Percentiles rank a stretch among this genome's conserved stretches.
Evolutionary conservation across 2,329 filamentous ascomycete species (phyloP).

Genomic region (Phyllosticta citribraziliensis): DNA sequence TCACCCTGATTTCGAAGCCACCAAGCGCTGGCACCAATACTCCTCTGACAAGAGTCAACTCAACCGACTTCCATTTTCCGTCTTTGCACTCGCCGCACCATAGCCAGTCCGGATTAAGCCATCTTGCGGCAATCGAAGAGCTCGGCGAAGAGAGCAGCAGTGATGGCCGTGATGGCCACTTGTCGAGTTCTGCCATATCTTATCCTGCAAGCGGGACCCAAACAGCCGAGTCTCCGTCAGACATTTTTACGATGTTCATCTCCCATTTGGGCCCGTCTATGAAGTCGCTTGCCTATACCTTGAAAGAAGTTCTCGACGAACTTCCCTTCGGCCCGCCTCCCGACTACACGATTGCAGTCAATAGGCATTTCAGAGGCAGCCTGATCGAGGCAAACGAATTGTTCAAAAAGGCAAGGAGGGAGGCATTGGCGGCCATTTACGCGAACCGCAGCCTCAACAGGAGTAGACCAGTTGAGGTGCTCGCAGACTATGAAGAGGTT

Average conservation of each 20-base stretch:
- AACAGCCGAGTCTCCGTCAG: slow-evolving; percentile 48
- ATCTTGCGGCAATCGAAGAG: slow-evolving; percentile 34
- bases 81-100: not conserved
- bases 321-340: slow-evolving; percentile 67
- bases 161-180: not conserved
- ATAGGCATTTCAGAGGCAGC: slow-evolving; percentile 71
- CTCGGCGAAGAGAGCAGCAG: slow-evolving; percentile 4
- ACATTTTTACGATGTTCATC: slow-evolving; percentile 91
- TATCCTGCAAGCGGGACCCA: slow-evolving; percentile 18
- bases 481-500: slow-evolving; percentile 93
- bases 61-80: not conserved
- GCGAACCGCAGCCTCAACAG: slow-evolving; percentile 64
- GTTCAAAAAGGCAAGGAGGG: slow-evolving; percentile 65
- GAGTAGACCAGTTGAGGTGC: slow-evolving; percentile 59
- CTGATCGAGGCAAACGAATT: slow-evolving; percentile 70
- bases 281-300: slow-evolving; percentile 86
- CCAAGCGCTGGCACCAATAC: not conserved
- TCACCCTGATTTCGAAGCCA: slow-evolving; percentile 63
- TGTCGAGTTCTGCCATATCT: not conserved
- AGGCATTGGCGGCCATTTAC: slow-evolving; percentile 72
- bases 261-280: slow-evolving; percentile 81
- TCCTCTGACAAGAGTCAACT: not conserved
- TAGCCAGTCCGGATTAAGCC: slow-evolving; percentile 16
- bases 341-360: slow-evolving; percentile 60
- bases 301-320: slow-evolving; percentile 81